A percentile compares a stretch with the other conserved stretches of the same genome.
Evolutionary conservation across 768 basidiomycete genomes (phyloP).

Genomic region (Podaxis sp.): DNA sequence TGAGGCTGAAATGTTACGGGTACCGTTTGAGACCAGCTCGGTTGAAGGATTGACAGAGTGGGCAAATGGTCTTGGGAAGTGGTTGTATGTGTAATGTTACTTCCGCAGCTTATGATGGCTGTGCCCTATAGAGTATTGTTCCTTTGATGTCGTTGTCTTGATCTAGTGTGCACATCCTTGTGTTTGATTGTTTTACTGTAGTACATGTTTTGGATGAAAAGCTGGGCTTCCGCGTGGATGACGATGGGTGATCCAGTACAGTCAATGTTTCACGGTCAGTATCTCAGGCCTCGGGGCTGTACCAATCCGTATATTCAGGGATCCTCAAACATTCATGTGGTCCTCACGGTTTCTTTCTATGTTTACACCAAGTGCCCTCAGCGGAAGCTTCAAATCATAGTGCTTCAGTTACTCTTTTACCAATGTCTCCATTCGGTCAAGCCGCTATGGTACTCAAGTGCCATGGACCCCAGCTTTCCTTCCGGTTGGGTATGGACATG

Average conservation of each 20-base stretch:
- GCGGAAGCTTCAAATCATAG: no score
- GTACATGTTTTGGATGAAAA: not conserved
- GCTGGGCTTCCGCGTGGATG: not conserved
- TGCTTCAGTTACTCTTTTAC: no score
- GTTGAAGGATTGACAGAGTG: conserved; percentile 48
- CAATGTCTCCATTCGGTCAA: no score
- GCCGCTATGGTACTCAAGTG: no score
- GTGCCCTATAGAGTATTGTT: not conserved
- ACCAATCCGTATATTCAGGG: no score
- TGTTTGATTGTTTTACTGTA: not conserved
- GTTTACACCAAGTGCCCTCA: no score
- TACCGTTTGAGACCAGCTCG: conserved; percentile 43
- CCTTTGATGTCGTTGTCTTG: not conserved
- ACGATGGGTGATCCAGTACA: not conserved
- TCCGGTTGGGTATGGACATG: no score
- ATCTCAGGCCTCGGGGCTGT: no score
- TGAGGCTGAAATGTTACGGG: conserved; percentile 28
- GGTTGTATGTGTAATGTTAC: conserved; percentile 55
- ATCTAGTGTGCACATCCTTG: not conserved
- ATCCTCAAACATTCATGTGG: no score
- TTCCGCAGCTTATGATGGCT: not conserved
- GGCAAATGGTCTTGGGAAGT: conserved; percentile 54
- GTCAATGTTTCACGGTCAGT: not conserved
- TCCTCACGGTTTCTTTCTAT: no score
- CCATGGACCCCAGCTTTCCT: no score